Conservation (phyloP, 805 yeast genomes). For the Starmerella apicola region DNA sequence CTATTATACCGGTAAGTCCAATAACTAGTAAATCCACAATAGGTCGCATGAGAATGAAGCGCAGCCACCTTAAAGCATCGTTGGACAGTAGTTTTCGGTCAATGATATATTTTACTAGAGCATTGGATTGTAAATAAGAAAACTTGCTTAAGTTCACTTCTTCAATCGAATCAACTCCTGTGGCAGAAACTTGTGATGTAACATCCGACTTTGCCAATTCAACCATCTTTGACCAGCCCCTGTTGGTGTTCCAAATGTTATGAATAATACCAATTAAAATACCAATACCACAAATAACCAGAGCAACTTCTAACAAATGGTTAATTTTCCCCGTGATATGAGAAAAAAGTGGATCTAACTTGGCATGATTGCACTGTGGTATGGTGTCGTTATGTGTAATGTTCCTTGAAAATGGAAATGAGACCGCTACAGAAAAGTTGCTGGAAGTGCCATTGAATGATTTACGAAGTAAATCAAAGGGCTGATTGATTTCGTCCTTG, state of each 20-base stretch:
- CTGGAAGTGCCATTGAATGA: constrained; percentile 28
- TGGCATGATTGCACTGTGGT: constrained; percentile 5
- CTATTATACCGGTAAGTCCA: constrained; percentile 44
- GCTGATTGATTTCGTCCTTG: constrained; percentile 39
- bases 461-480: constrained; percentile 41
- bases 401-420: too few species aligned
- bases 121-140: constrained; percentile 2
- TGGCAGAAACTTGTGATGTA: too few species aligned
- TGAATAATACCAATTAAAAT: constrained; percentile 5
- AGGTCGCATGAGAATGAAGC: constrained; percentile 41
- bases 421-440: constrained; percentile 5
- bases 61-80: constrained; percentile 33
- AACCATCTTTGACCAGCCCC: constrained; percentile 10
- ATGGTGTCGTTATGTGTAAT: too few species aligned
- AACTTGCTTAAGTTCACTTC: constrained; percentile 4
- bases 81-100: not conserved
- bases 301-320: constrained; percentile 1
- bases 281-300: constrained; percentile 9
- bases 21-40: constrained; percentile 40
- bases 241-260: constrained; percentile 5
- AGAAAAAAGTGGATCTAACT: constrained; percentile 1
- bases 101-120: not conserved
- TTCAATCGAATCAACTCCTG: too few species aligned
- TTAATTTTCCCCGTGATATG: not conserved
- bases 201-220: too few species aligned